These are phyloP conservation scores for Stephanodiscus triporus DNA, from an alignment of 108 stramenopile species.

Conservation along the genomic window DNA sequence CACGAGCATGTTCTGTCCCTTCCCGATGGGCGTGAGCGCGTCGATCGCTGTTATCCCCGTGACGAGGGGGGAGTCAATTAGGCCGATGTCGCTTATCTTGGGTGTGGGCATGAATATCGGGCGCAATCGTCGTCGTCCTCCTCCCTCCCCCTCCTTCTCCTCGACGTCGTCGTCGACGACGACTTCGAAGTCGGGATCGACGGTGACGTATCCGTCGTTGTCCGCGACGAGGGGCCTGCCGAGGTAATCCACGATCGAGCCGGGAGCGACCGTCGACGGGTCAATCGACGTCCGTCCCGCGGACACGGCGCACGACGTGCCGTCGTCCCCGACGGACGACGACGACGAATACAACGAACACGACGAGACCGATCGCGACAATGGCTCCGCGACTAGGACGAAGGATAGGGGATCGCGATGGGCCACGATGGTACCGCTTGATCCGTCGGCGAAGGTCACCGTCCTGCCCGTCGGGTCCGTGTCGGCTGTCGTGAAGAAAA, in stretches of 20 bases:
- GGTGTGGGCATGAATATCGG: constrained; percentile 86
- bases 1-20: constrained; percentile 90
- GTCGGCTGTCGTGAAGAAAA: constrained; percentile 20
- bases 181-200: constrained; percentile 8
- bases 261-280: constrained; percentile 41
- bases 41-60: constrained; percentile 88
- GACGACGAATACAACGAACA: no score
- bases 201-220: constrained; percentile 23
- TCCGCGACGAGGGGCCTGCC: constrained; percentile 32
- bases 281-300: constrained; percentile 33
- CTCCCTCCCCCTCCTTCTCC: not conserved
- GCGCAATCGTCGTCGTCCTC: constrained; percentile 13
- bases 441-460: constrained; percentile 51
- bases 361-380: no score
- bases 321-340: constrained; percentile 26
- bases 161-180: not conserved
- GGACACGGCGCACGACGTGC: constrained; percentile 36
- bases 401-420: constrained; percentile 86
- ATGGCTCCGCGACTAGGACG: constrained; percentile 62
- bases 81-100: constrained; percentile 79
- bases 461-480: constrained; percentile 75
- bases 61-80: constrained; percentile 83
- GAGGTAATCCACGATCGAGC: constrained; percentile 58
- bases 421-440: constrained; percentile 68
- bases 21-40: constrained; percentile 85